These are phyloP conservation scores for Trichoderma aggressivum DNA, from an alignment of 2,329 filamentous ascomycete species.

Conservation along the genomic window DNA sequence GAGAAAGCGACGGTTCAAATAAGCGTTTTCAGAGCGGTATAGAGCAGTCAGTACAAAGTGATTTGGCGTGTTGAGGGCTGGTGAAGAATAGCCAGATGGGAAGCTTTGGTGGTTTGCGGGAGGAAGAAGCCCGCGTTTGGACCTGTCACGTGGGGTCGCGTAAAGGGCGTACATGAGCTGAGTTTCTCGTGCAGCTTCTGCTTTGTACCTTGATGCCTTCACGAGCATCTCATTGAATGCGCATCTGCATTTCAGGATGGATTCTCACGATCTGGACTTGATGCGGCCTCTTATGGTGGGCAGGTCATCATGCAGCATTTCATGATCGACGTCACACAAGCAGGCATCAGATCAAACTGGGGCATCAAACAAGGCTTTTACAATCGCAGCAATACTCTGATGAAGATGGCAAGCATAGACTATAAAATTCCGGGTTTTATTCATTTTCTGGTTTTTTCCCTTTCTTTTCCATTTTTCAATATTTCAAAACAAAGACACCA, in stretches of 20 bases:
- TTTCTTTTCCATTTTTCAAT: not conserved
- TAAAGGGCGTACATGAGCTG: not conserved
- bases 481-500: not conserved
- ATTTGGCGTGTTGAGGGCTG: not conserved
- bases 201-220: not conserved
- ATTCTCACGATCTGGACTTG: not conserved
- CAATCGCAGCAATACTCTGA: not conserved
- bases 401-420: not conserved
- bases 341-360: not conserved
- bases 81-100: not conserved
- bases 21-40: not conserved
- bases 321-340: not conserved
- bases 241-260: accelerated
- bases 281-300: not conserved
- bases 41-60: not conserved
- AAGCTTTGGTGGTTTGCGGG: not conserved
- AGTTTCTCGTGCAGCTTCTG: not conserved
- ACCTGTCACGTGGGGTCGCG: not conserved
- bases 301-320: not conserved
- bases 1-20: not conserved
- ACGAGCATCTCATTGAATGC: not conserved
- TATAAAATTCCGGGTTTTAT: not conserved
- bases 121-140: not conserved
- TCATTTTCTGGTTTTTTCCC: not conserved
- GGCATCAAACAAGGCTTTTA: not conserved